Evolutionary conservation across 2,329 filamentous ascomycete species (phyloP).

Genomic region (Meredithiella fracta): DNA sequence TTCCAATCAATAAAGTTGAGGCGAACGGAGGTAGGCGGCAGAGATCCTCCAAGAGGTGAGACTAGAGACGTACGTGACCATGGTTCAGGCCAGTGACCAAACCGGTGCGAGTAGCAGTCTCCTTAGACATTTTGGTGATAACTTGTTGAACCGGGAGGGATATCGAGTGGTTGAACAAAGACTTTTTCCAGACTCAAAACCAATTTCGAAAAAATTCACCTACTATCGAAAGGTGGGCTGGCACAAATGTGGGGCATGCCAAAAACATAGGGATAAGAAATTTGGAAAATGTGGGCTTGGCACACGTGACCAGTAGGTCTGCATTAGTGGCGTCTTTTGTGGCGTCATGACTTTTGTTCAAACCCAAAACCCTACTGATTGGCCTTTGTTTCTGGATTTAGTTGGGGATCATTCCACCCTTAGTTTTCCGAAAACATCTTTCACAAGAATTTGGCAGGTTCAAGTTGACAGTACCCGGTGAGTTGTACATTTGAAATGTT

Average conservation of each 20-base stretch:
- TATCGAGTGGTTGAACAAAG: slow-evolving; percentile 19
- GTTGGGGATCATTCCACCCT: neutral
- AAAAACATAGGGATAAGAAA: neutral
- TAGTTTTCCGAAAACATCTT: neutral
- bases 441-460: neutral
- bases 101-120: slow-evolving; percentile 40
- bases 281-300: slow-evolving; percentile 6
- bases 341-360: neutral
- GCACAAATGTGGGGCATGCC: slow-evolving; percentile 5
- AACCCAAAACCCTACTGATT: neutral
- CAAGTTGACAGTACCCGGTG: neutral
- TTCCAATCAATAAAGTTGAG: slow-evolving; percentile 1
- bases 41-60: slow-evolving; percentile 64
- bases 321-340: neutral
- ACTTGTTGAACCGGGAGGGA: slow-evolving; percentile 18
- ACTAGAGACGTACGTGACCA: slow-evolving; percentile 46
- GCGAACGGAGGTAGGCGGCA: slow-evolving; percentile 23
- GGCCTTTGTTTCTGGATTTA: neutral
- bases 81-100: slow-evolving; percentile 46
- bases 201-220: slow-evolving; percentile 11
- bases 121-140: slow-evolving; percentile 37
- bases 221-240: neutral
- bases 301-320: slow-evolving; percentile 10
- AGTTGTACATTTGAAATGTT: neutral
- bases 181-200: slow-evolving; percentile 6